Conservation (phyloP, 1,139 yeast genomes). For the Blastobotrys arbuscula region DNA sequence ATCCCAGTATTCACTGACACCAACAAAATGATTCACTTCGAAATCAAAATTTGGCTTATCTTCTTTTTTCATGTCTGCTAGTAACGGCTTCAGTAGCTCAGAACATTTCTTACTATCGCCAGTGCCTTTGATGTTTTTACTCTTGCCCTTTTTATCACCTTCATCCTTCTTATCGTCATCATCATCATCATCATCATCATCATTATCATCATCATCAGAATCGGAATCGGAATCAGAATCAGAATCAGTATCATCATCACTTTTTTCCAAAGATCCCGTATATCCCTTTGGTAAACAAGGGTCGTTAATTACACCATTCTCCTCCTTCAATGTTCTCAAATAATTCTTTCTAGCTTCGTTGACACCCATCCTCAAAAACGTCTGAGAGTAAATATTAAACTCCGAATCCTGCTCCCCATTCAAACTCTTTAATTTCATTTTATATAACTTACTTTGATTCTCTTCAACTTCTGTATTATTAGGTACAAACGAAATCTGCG, state of each 20-base stretch:
- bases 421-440: slow-evolving; percentile 43
- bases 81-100: slow-evolving; percentile 46
- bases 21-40: slow-evolving; percentile 61
- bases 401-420: slow-evolving; percentile 26
- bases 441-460: slow-evolving; percentile 51
- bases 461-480: slow-evolving; percentile 48
- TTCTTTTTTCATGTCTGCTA: slow-evolving; percentile 30
- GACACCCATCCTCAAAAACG: slow-evolving; percentile 72
- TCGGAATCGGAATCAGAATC: slow-evolving; percentile 11
- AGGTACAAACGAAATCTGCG: slow-evolving; percentile 78
- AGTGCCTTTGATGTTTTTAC: slow-evolving; percentile 46
- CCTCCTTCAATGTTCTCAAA: slow-evolving; percentile 29
- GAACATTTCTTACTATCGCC: slow-evolving; percentile 58
- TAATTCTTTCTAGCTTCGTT: slow-evolving; percentile 58
- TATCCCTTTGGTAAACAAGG: slow-evolving; percentile 44
- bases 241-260: slow-evolving; percentile 17
- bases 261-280: slow-evolving; percentile 17
- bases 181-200: slow-evolving; percentile 16
- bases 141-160: slow-evolving; percentile 14
- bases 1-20: slow-evolving; percentile 82
- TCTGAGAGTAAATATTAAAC: slow-evolving; percentile 53
- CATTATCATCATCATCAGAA: slow-evolving; percentile 34
- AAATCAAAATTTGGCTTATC: slow-evolving; percentile 59
- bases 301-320: slow-evolving; percentile 31
- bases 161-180: slow-evolving; percentile 33